phyloP scores from a whole-genome alignment of 2,329 filamentous ascomycete species.

The Diaporthe capsici region DNA sequence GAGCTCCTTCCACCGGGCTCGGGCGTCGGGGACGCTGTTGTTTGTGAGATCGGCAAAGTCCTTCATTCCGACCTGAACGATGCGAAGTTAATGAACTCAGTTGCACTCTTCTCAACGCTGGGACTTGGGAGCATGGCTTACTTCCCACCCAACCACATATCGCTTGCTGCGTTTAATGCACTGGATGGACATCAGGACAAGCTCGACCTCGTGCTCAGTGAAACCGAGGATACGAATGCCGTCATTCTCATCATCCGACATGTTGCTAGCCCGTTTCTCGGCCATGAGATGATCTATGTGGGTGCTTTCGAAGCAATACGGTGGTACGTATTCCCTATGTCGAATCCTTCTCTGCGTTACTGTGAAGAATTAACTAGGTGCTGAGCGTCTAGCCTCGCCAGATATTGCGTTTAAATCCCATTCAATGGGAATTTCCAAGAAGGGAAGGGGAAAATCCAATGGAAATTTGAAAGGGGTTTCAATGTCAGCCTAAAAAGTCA shows the following conservation, averaged over 20 bases:
- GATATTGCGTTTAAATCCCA: neutral
- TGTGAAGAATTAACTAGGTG: too few relatives aligned
- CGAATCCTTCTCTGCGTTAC: too few relatives aligned
- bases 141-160: neutral
- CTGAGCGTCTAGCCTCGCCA: neutral
- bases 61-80: neutral
- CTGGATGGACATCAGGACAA: conserved; percentile 10
- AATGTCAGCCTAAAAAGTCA: neutral
- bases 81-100: neutral
- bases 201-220: neutral
- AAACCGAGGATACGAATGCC: neutral
- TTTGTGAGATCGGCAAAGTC: neutral
- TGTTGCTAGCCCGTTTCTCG: neutral
- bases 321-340: too few relatives aligned
- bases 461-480: neutral
- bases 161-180: conserved; percentile 11
- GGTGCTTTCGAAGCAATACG: neutral
- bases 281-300: neutral
- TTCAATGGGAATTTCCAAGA: neutral
- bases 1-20: neutral
- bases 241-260: neutral
- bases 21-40: neutral
- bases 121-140: neutral
- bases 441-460: too few relatives aligned
- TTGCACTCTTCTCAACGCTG: neutral